These are phyloP conservation scores for Backusella sp. DNA, from an alignment of 192 early-diverging fungal species.

Conservation along the genomic window DNA sequence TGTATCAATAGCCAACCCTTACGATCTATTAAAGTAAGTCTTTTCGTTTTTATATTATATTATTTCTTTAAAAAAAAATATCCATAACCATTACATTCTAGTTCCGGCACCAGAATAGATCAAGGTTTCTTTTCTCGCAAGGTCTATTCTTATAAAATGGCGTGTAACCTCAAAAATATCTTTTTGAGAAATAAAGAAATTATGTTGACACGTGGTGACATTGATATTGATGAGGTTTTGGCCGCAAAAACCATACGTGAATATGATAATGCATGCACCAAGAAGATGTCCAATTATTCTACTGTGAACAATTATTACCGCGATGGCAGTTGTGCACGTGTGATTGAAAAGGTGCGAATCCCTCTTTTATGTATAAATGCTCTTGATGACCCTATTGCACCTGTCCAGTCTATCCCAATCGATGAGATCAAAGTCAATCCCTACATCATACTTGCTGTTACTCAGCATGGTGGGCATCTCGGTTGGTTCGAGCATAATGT, in stretches of 20 bases:
- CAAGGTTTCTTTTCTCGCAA: conserved; percentile 39
- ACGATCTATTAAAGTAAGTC: conserved; percentile 65
- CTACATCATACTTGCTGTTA: conserved; percentile 75
- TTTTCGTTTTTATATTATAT: background rate
- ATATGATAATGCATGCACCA: conserved; percentile 83
- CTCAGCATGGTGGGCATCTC: conserved; percentile 81
- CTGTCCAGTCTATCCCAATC: conserved; percentile 62
- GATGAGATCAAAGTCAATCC: conserved; percentile 77
- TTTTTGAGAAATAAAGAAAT: conserved; percentile 42
- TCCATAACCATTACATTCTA: background rate
- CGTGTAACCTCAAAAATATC: conserved; percentile 42
- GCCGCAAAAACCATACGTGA: conserved; percentile 63
- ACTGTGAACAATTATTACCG: conserved; percentile 82
- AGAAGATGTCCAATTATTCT: conserved; percentile 71
- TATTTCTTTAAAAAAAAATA: background rate
- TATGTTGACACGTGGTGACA: conserved; percentile 40
- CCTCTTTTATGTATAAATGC: conserved; percentile 86
- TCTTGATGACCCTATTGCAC: conserved; percentile 89
- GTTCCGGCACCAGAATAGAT: conserved; percentile 35
- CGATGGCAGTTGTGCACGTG: conserved; percentile 59
- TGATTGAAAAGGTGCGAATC: conserved; percentile 62
- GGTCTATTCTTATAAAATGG: conserved; percentile 52
- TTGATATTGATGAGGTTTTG: conserved; percentile 54
- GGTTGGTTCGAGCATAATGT: conserved; percentile 77
- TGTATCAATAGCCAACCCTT: conserved; percentile 86